Percentiles rank a stretch among this genome's conserved stretches.
Conservation (phyloP, 139 green algal species). For the Chlorella sp. region DNA sequence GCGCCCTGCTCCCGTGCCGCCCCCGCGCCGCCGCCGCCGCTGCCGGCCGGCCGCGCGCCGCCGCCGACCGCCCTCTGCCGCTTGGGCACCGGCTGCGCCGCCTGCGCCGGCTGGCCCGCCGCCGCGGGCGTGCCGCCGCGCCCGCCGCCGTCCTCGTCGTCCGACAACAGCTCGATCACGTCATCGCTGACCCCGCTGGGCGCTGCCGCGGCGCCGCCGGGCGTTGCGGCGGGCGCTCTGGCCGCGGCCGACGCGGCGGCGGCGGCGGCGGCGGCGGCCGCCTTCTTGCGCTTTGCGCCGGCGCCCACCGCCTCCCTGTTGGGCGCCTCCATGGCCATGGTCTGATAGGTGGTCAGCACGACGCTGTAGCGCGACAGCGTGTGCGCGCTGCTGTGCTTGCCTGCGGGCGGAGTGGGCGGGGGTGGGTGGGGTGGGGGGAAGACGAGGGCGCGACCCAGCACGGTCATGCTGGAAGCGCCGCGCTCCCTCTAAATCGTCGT, state of each 20-base stretch:
- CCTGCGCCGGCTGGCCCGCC: constrained; percentile 14
- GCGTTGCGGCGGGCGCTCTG: not conserved
- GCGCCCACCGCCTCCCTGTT: constrained; percentile 3
- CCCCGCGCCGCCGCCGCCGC: too few species aligned
- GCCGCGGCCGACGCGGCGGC: not conserved
- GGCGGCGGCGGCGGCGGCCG: not conserved
- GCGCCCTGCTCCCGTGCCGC: too few species aligned
- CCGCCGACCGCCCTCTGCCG: not conserved
- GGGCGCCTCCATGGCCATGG: constrained; percentile 57
- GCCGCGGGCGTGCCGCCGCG: not conserved
- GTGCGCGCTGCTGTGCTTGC: constrained; percentile 35
- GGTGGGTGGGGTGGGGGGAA: not conserved
- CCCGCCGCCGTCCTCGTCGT: not conserved
- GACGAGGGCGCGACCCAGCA: too few species aligned
- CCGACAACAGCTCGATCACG: constrained; percentile 8
- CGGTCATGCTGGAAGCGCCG: too few species aligned
- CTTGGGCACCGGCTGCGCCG: not conserved
- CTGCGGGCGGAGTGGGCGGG: constrained; percentile 14
- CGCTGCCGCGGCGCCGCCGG: not conserved
- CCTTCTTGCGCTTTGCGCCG: constrained; percentile 8
- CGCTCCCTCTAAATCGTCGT: too few species aligned
- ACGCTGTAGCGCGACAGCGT: constrained; percentile 63
- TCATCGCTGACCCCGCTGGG: constrained; percentile 5
- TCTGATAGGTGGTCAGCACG: constrained; percentile 93
- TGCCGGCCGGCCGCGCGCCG: not conserved